Conservation (phyloP, 2,329 filamentous ascomycete genomes). For the Stenocarpella maydis region DNA sequence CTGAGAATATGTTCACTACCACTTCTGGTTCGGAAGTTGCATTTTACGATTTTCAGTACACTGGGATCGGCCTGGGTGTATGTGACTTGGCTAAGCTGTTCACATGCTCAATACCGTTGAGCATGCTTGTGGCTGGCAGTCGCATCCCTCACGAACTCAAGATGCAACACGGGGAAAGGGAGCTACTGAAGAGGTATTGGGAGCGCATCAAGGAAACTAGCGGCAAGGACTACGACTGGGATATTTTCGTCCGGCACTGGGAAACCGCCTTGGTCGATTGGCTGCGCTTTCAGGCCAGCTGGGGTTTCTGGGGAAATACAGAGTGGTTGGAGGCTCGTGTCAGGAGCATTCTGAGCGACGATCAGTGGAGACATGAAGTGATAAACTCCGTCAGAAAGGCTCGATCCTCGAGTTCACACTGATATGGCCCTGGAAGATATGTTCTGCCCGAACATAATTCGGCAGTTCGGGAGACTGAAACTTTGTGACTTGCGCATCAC, state of each 20-base stretch:
- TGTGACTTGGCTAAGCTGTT: slow-evolving; percentile 74
- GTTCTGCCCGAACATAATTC: neutral
- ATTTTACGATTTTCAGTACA: slow-evolving; percentile 76
- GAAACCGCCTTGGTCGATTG: slow-evolving; percentile 74
- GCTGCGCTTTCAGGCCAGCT: slow-evolving; percentile 68
- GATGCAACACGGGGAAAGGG: slow-evolving; percentile 60
- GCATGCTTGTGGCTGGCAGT: slow-evolving; percentile 53
- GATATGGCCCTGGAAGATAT: neutral
- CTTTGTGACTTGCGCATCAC: too few species aligned
- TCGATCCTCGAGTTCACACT: neutral
- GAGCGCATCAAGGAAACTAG: slow-evolving; percentile 44
- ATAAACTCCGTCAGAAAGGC: neutral
- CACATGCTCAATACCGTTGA: slow-evolving; percentile 68
- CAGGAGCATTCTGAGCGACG: slow-evolving; percentile 55
- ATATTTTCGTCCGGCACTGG: slow-evolving; percentile 66
- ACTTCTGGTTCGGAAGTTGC: slow-evolving; percentile 58
- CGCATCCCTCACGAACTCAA: slow-evolving; percentile 45
- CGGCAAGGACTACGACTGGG: slow-evolving; percentile 59
- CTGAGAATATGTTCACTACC: slow-evolving; percentile 71
- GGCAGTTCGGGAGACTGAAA: neutral
- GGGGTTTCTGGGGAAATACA: slow-evolving; percentile 69
- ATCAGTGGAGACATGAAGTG: slow-evolving; percentile 43
- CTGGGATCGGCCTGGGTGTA: slow-evolving; percentile 69
- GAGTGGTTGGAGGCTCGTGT: slow-evolving; percentile 65
- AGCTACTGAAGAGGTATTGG: slow-evolving; percentile 61